Evolutionary conservation across 257 asterid genomes (phyloP).

Genomic region (Scutellaria galericulata): DNA sequence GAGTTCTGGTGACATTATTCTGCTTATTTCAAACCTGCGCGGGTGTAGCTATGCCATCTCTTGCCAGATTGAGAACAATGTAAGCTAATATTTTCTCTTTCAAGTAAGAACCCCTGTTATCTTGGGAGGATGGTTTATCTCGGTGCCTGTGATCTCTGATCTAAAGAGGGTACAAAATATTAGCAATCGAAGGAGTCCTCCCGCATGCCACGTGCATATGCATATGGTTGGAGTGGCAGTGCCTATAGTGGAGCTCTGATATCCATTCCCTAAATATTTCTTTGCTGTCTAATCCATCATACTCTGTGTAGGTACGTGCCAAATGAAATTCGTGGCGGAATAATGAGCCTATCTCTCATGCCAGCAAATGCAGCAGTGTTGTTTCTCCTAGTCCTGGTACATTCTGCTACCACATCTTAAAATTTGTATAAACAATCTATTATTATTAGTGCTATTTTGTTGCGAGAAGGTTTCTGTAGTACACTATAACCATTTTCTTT

Average conservation of each 20-base stretch:
- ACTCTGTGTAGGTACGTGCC: slow-evolving; percentile 74
- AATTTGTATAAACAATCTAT: neutral
- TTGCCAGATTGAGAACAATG: slow-evolving; percentile 94
- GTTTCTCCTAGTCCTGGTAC: slow-evolving; percentile 71
- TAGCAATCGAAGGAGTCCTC: neutral
- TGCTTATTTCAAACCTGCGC: slow-evolving; percentile 70
- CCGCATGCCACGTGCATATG: neutral
- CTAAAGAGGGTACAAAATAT: too few species aligned
- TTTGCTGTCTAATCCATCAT: slow-evolving; percentile 28
- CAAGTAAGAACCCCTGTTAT: too few species aligned
- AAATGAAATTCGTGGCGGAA: slow-evolving; percentile 93
- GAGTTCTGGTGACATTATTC: slow-evolving; percentile 71
- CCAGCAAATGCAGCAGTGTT: slow-evolving; percentile 73
- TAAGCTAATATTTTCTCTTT: slow-evolving; percentile 37
- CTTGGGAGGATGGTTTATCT: too few species aligned
- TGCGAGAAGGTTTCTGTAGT: neutral
- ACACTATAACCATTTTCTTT: slow-evolving; percentile 12
- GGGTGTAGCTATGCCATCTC: slow-evolving; percentile 85
- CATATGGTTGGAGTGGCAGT: neutral
- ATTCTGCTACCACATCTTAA: slow-evolving; percentile 28
- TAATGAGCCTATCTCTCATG: slow-evolving; percentile 73
- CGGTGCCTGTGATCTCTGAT: too few species aligned
- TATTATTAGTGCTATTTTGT: neutral
- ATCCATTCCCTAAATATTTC: neutral
- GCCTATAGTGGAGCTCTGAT: neutral